phyloP scores from a whole-genome alignment of 441 rosid genomes.

The Rhodomyrtus psidioides region DNA sequence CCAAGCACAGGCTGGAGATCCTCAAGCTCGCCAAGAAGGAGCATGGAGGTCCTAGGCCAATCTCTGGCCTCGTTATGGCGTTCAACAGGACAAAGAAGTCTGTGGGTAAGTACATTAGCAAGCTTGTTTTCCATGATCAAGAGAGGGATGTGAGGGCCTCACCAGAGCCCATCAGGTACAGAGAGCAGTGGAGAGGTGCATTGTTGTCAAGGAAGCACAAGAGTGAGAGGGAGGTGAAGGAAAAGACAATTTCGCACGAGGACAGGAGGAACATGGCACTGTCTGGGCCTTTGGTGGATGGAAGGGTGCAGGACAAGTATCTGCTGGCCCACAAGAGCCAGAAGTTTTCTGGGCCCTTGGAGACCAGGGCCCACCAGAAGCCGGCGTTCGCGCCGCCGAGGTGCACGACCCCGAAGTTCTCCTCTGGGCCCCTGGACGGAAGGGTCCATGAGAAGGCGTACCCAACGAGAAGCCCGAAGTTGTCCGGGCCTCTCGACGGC shows the following conservation, averaged over 20 bases:
- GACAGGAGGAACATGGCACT: constrained; percentile 31
- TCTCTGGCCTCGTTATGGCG: constrained; percentile 35
- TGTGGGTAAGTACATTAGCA: constrained; percentile 29
- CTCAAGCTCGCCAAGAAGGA: constrained; percentile 61
- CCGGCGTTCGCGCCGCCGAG: not conserved
- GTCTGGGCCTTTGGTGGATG: constrained; percentile 67
- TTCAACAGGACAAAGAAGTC: constrained; percentile 34
- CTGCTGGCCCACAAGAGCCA: constrained; percentile 47
- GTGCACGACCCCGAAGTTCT: constrained; percentile 17
- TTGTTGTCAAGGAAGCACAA: constrained; percentile 20
- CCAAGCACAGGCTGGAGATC: constrained; percentile 71
- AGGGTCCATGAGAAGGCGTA: constrained; percentile 16
- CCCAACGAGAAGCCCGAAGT: constrained; percentile 1
- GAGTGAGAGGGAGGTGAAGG: constrained; percentile 13
- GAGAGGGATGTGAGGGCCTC: constrained; percentile 18
- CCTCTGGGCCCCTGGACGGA: constrained; percentile 34
- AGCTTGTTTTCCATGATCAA: constrained; percentile 28
- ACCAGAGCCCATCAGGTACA: constrained; percentile 12
- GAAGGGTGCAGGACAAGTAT: constrained; percentile 37
- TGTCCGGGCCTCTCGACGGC: not conserved
- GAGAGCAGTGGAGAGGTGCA: constrained; percentile 17
- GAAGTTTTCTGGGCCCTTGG: constrained; percentile 57
- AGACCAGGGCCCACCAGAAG: constrained; percentile 7
- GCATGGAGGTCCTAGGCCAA: not conserved
- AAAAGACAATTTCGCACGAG: constrained; percentile 13